phyloP scores from a whole-genome alignment of 345 rosid species.

The Salix koriyanagi region DNA sequence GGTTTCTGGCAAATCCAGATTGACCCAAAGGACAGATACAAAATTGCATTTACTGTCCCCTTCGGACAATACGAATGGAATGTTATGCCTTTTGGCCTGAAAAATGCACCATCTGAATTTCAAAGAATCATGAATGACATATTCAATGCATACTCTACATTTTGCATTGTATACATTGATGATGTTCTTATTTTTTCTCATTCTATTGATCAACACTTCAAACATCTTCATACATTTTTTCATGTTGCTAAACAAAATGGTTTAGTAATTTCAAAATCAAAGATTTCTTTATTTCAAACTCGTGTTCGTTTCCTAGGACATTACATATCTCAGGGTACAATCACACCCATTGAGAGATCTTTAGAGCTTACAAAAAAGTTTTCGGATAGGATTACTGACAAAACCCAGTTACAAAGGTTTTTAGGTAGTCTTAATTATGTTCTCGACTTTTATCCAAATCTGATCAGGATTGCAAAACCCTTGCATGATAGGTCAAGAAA shows the following conservation, averaged over 20 bases:
- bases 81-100: background rate
- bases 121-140: too few species aligned
- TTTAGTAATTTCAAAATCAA: too few species aligned
- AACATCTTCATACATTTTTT: too few species aligned
- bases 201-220: too few species aligned
- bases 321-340: too few species aligned
- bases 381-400: background rate
- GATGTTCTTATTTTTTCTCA: too few species aligned
- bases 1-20: background rate
- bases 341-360: background rate
- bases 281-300: too few species aligned
- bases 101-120: too few species aligned
- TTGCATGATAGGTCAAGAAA: background rate
- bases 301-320: too few species aligned
- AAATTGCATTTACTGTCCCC: background rate
- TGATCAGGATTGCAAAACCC: background rate
- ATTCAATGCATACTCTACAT: too few species aligned
- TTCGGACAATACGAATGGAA: conserved; percentile 1
- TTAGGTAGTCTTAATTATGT: background rate
- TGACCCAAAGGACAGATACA: background rate
- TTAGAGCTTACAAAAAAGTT: background rate
- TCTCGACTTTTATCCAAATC: background rate
- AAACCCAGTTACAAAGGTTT: background rate
- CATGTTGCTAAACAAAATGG: too few species aligned
- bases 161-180: too few species aligned